Conservation (phyloP, 2,329 filamentous ascomycete genomes). For the Tolypocladium tropicale region DNA sequence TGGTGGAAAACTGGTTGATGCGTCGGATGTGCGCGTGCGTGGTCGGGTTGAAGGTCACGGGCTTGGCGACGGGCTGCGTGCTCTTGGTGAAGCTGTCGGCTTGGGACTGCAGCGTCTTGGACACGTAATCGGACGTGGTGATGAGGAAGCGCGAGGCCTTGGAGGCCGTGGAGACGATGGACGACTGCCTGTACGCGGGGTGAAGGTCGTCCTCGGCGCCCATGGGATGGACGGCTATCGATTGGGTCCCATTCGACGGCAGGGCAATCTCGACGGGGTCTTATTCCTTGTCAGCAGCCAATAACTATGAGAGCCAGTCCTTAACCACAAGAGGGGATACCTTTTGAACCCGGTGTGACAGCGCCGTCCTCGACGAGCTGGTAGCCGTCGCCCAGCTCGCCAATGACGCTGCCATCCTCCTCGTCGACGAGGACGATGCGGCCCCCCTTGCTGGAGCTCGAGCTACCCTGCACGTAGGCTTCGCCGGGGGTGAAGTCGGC, state of each 20-base stretch:
- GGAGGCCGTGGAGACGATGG: conserved; percentile 76
- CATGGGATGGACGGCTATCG: conserved; percentile 56
- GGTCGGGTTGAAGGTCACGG: conserved; percentile 76
- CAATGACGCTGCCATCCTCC: conserved; percentile 90
- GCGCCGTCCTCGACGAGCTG: conserved; percentile 66
- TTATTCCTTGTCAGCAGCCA: conserved; percentile 3
- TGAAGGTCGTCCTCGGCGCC: conserved; percentile 63
- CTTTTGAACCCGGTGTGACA: conserved; percentile 82
- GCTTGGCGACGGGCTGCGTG: conserved; percentile 66
- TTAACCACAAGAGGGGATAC: conserved; percentile 42
- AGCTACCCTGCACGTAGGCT: conserved; percentile 58
- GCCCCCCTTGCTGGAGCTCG: conserved; percentile 41
- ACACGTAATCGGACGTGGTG: conserved; percentile 70
- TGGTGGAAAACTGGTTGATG: conserved; percentile 76
- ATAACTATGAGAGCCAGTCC: background rate
- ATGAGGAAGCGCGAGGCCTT: conserved; percentile 87
- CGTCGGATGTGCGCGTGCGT: conserved; percentile 80
- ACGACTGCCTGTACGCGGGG: conserved; percentile 83
- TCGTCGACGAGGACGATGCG: conserved; percentile 91
- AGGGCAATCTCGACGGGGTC: conserved; percentile 75
- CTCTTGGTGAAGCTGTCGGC: conserved; percentile 74
- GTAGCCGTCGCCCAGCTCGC: conserved; percentile 77
- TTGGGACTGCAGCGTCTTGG: conserved; percentile 64
- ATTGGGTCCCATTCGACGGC: conserved; percentile 53
- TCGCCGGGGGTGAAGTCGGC: conserved; percentile 70